phyloP scores from a whole-genome alignment of 495 filamentous ascomycete species.

The Friedmanniomyces simplex region DNA sequence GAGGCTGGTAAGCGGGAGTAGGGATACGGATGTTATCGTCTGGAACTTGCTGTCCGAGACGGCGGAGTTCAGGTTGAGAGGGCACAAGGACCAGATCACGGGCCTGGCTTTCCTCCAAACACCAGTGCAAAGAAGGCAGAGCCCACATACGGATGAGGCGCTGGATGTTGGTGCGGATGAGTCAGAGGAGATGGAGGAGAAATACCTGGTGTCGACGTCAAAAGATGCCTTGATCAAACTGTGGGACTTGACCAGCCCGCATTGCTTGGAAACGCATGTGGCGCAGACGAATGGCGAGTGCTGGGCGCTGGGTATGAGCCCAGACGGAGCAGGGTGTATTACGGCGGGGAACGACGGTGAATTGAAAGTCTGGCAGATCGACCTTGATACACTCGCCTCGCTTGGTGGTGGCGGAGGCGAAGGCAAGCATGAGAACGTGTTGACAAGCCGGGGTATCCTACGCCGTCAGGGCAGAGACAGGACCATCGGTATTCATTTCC shows the following conservation, averaged over 20 bases:
- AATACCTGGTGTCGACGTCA: constrained; percentile 78
- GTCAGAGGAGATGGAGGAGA: constrained; percentile 40
- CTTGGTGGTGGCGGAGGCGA: constrained; percentile 48
- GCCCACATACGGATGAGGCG: constrained; percentile 15
- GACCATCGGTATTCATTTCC: constrained; percentile 69
- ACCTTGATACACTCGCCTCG: constrained; percentile 52
- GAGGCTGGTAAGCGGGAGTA: constrained; percentile 80
- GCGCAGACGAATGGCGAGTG: constrained; percentile 92
- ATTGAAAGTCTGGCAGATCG: constrained; percentile 84
- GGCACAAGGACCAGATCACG: constrained; percentile 92
- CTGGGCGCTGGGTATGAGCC: constrained; percentile 80
- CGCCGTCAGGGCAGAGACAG: constrained; percentile 79
- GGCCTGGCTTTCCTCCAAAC: constrained; percentile 63
- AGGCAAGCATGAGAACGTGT: constrained; percentile 50
- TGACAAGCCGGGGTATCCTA: constrained; percentile 68
- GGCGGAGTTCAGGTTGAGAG: constrained; percentile 81
- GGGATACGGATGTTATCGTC: constrained; percentile 87
- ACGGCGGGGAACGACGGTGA: constrained; percentile 95
- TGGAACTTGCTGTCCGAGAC: constrained; percentile 93
- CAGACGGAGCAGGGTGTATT: constrained; percentile 78
- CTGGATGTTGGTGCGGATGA: constrained; percentile 33
- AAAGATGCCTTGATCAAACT: constrained; percentile 94
- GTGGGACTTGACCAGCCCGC: constrained; percentile 82
- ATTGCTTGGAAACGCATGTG: constrained; percentile 95
- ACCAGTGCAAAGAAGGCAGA: constrained; percentile 14